These are phyloP conservation scores for Aegilops tauschii DNA, from an alignment of 176 grass and related monocot genomes.

Conservation along the genomic window DNA sequence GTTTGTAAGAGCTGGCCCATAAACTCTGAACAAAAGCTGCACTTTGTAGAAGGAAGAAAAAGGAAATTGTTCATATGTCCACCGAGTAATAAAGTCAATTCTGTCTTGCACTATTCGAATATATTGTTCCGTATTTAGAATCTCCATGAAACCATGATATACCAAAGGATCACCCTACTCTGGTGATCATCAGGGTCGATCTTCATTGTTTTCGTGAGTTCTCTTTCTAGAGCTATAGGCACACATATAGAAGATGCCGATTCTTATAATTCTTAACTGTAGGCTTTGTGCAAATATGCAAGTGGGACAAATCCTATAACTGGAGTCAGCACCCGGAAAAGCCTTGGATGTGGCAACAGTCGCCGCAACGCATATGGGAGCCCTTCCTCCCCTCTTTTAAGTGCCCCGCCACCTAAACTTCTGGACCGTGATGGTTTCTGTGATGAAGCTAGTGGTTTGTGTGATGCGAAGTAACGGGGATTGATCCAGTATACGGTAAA, in stretches of 20 bases:
- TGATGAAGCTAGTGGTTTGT: constrained; percentile 67
- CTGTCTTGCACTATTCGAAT: not conserved
- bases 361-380: constrained; percentile 86
- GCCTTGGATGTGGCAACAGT: constrained; percentile 83
- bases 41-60: not conserved
- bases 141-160: not conserved
- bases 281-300: constrained; percentile 96
- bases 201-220: not conserved
- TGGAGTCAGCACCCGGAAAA: constrained; percentile 77
- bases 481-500: constrained; percentile 6
- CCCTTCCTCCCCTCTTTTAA: constrained; percentile 92
- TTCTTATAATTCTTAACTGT: not conserved
- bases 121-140: not conserved
- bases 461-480: constrained; percentile 62
- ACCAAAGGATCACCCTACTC: not conserved
- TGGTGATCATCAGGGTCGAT: not conserved
- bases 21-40: not conserved
- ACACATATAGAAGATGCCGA: not conserved
- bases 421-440: constrained; percentile 94
- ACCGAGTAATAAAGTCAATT: not conserved
- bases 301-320: constrained; percentile 83
- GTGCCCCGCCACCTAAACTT: constrained; percentile 74
- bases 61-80: not conserved
- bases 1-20: not conserved
- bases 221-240: constrained; percentile 2